Percentiles rank a stretch among this genome's conserved stretches.
Conservation (phyloP, 2,329 filamentous ascomycete genomes). For the Leptosphaerulina australis region DNA sequence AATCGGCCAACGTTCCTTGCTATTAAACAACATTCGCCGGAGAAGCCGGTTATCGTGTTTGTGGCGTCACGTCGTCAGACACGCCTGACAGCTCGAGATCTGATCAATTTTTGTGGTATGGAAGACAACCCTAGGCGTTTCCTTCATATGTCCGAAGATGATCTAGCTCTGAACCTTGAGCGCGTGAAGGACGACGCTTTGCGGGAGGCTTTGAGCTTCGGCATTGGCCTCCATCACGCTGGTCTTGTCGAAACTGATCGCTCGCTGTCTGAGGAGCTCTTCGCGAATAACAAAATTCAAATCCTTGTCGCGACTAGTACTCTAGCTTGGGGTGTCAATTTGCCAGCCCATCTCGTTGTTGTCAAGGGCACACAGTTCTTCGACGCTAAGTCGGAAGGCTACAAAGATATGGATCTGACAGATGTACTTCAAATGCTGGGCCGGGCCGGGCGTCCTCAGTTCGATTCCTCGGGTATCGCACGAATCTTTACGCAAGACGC, state of each 20-base stretch:
- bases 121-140: conserved; percentile 96
- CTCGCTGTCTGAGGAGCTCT: conserved; percentile 89
- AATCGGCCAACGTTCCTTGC: conserved; percentile 95
- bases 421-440: conserved; percentile 98
- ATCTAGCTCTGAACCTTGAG: conserved; percentile 83
- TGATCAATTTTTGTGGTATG: conserved; percentile 98
- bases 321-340: conserved; percentile 95
- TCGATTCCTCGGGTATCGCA: conserved; percentile 93
- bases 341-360: conserved; percentile 94
- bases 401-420: conserved; percentile 98
- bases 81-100: conserved; percentile 88
- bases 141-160: conserved; percentile 91
- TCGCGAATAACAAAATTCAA: conserved; percentile 97
- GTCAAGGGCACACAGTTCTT: conserved; percentile 99
- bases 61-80: conserved; percentile 95
- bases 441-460: conserved; percentile 92
- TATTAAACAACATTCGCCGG: conserved; percentile 93
- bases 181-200: conserved; percentile 92
- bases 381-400: conserved; percentile 95
- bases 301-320: conserved; percentile 95
- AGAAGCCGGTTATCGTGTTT: conserved; percentile 98
- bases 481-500: conserved; percentile 96
- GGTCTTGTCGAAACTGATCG: conserved; percentile 95
- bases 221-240: conserved; percentile 95
- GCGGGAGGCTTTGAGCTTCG: conserved; percentile 93